phyloP scores from a whole-genome alignment of 139 green algal genomes.

The Coelastrella sp. region DNA sequence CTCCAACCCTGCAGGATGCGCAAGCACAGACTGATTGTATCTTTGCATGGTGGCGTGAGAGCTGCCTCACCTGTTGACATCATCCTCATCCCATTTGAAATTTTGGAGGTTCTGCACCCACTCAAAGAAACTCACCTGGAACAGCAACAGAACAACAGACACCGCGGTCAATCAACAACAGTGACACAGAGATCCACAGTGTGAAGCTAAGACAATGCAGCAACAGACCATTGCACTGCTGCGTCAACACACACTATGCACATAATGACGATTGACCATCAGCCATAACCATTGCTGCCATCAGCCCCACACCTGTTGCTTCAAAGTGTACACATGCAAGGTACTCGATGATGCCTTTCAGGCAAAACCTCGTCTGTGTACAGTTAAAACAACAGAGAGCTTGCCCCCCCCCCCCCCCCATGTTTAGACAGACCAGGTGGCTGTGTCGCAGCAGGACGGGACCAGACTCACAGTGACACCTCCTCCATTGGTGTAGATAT shows the following conservation, averaged over 20 bases:
- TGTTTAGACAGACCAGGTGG: too few relatives aligned
- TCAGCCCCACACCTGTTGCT: too few relatives aligned
- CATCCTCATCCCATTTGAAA: constrained; percentile 83
- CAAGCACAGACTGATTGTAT: constrained; percentile 80
- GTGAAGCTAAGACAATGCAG: too few relatives aligned
- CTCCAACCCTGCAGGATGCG: constrained; percentile 43
- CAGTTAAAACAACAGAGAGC: too few relatives aligned
- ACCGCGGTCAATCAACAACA: neutral
- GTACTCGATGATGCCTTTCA: too few relatives aligned
- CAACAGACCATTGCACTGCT: too few relatives aligned
- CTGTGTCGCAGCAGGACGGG: constrained; percentile 53
- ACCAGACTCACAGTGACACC: constrained; percentile 70
- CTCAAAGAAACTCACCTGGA: constrained; percentile 58
- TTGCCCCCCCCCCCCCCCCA: neutral
- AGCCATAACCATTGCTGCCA: too few relatives aligned
- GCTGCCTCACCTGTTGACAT: constrained; percentile 63
- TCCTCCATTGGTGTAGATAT: constrained; percentile 81
- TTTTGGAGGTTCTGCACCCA: constrained; percentile 81
- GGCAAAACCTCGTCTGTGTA: too few relatives aligned
- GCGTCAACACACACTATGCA: too few relatives aligned
- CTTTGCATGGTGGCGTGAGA: constrained; percentile 56
- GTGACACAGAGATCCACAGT: too few relatives aligned
- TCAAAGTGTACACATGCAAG: neutral
- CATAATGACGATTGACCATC: too few relatives aligned
- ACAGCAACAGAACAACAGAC: neutral